Conservation (phyloP, 202 grass and related monocot genomes). For the Thinopyrum obtusiflorum region DNA sequence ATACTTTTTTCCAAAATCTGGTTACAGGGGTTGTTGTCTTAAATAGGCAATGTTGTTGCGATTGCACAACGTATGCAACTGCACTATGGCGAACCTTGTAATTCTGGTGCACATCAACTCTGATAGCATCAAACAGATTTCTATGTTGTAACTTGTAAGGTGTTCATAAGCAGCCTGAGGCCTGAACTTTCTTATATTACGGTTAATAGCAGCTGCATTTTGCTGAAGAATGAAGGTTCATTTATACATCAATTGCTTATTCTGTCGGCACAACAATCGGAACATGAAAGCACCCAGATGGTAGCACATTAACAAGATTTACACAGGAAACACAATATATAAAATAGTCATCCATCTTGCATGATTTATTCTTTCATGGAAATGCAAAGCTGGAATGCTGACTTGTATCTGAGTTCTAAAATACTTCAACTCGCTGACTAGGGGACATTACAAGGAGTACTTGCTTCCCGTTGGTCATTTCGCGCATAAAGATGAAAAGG, state of each 20-base stretch:
- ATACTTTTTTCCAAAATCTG: not conserved
- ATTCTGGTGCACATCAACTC: not conserved
- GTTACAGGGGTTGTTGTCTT: not conserved
- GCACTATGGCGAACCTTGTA: not conserved
- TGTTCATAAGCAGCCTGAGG: not conserved
- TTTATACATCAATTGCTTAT: too few species aligned
- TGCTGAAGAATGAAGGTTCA: not conserved
- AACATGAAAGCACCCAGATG: not conserved
- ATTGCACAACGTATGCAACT: not conserved
- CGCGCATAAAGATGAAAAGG: not conserved
- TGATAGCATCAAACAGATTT: not conserved
- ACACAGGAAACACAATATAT: not conserved
- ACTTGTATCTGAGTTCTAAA: not conserved
- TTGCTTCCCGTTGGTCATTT: not conserved
- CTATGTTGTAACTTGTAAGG: not conserved
- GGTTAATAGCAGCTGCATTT: not conserved
- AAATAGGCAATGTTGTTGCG: not conserved
- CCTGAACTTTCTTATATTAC: not conserved
- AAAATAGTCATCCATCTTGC: not conserved
- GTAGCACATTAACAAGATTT: not conserved
- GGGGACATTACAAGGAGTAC: not conserved
- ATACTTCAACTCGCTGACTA: not conserved
- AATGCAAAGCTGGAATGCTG: not conserved
- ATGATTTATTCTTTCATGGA: not conserved
- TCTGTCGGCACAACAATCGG: not conserved